phyloP scores from a whole-genome alignment of 1,139 yeast species.

The Saccharomyces hybrid region DNA sequence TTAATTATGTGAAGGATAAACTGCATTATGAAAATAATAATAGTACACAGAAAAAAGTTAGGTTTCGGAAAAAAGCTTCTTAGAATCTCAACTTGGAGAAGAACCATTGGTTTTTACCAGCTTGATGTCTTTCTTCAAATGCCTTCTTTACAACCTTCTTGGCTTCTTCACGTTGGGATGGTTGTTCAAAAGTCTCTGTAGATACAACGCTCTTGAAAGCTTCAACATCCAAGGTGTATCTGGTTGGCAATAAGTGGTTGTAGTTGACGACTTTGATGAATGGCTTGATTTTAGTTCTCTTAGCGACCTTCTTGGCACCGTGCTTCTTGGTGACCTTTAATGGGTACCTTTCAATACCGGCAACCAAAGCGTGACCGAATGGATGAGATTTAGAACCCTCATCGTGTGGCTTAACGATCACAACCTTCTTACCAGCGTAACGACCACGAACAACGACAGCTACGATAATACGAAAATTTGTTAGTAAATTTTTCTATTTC shows the following conservation, averaged over 20 bases:
- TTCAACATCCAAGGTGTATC: slow-evolving; percentile 97
- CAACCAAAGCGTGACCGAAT: slow-evolving; percentile 99
- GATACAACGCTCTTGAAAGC: slow-evolving; percentile 52
- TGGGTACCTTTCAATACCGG: slow-evolving; percentile 99
- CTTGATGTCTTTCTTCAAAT: slow-evolving; percentile 98
- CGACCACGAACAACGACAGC: slow-evolving; percentile 99
- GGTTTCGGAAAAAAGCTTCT: slow-evolving; percentile 24
- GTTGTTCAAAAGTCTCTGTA: too few species aligned
- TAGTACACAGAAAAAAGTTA: slow-evolving; percentile 2
- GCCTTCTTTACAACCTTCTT: slow-evolving; percentile 72
- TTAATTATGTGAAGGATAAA: neutral
- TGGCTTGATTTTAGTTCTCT: slow-evolving; percentile 98
- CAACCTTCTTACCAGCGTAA: slow-evolving; percentile 99
- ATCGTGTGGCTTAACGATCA: slow-evolving; percentile 96
- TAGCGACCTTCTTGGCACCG: slow-evolving; percentile 94
- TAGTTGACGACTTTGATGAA: slow-evolving; percentile 98
- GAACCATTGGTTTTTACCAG: slow-evolving; percentile 99
- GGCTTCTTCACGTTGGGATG: too few species aligned
- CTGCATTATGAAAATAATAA: slow-evolving; percentile 1
- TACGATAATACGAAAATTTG: slow-evolving; percentile 28
- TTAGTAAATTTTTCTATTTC: slow-evolving; percentile 14
- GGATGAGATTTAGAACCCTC: slow-evolving; percentile 99
- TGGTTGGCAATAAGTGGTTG: slow-evolving; percentile 99
- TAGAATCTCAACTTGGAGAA: slow-evolving; percentile 98
- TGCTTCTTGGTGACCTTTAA: slow-evolving; percentile 91